Base-by-base conservation (phyloP, 2,329 filamentous ascomycete species). In the Beauveria brongniartii region DNA sequence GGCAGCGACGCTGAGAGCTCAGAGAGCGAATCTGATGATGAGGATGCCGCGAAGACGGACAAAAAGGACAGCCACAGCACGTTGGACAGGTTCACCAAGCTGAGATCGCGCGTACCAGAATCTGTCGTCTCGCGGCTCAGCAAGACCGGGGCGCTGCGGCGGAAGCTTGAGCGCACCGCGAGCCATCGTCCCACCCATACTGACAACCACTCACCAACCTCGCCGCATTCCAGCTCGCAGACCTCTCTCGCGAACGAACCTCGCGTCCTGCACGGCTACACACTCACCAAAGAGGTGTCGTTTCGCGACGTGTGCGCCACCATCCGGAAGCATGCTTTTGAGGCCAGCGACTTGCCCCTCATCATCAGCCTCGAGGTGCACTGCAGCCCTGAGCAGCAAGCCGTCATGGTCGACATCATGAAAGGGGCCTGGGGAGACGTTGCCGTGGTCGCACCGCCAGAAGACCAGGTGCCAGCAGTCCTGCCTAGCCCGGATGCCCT, bases 351-450 rank as follows among this genome's bases (percentile, higher is more conserved):
- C 63, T 77, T 96, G 20, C 94, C 94, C 0, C 78, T 99, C n/a
- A 93, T 97, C 63, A 88, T 97, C 67, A 96, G 91, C 69, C 81
- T 99, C 37, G 94, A 99, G 73, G 91, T 97, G 0, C 94, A 97
- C 75, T 92, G 91, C 65, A 81, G 80, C 64, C 75, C 84, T 0
- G 82, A 88, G 61, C 94, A 99, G 74, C 94, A 99, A 72, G 83
- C 89, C 65, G 82, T 88, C 62, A 97, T 97, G 91, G 92, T 96
- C 5, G 82, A 89, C 63, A 96, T 97, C 68, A 97, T 99, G 85
- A 82, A 86, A 64, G 84, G 95, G 63, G 84, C 85, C 28, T 99
- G 92, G 91, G 80, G 80, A n/a, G 87, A 81, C 1, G 79, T 87
- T 62, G 78, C 53, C 7, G 53, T 61, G 5, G 50, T 97, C 9